Percentiles rank a stretch among this genome's conserved stretches.
Evolutionary conservation across 1,139 yeast species (phyloP).

Genomic region (Geotrichum candidum): DNA sequence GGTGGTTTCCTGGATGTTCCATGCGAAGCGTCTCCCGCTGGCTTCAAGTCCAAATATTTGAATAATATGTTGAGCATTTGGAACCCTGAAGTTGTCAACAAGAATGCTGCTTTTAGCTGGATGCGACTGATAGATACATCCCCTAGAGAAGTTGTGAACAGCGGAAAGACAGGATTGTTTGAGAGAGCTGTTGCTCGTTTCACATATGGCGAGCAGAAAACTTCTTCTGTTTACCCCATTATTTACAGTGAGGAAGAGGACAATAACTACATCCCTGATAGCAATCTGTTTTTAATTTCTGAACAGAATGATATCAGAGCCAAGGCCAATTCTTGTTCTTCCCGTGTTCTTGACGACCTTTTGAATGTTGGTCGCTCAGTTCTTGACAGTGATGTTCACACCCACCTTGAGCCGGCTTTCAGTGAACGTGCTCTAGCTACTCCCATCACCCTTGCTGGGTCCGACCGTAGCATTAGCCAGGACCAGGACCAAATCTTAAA

Average conservation of each 20-base stretch:
- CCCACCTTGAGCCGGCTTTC: conserved; percentile 39
- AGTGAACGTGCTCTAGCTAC: conserved; percentile 40
- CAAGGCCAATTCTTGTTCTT: conserved; percentile 21
- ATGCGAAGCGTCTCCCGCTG: conserved; percentile 41
- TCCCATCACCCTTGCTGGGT: conserved; percentile 60
- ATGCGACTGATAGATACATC: conserved; percentile 50
- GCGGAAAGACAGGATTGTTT: conserved; percentile 42
- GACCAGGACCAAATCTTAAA: conserved; percentile 50
- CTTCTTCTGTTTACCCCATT: conserved; percentile 35
- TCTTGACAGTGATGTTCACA: conserved; percentile 55
- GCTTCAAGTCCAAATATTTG: conserved; percentile 41
- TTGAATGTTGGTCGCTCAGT: conserved; percentile 43
- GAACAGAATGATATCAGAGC: conserved; percentile 26
- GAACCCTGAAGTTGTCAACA: conserved; percentile 34
- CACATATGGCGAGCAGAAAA: conserved; percentile 40
- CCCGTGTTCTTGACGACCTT: conserved; percentile 40
- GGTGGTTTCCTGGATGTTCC: conserved; percentile 50
- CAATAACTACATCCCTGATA: conserved; percentile 31
- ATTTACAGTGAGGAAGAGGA: conserved; percentile 38
- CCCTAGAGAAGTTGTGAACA: conserved; percentile 42
- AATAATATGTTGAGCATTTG: conserved; percentile 42
- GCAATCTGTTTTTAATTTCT: conserved; percentile 39
- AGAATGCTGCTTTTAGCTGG: conserved; percentile 40
- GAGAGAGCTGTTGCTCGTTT: conserved; percentile 53
- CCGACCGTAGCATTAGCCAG: conserved; percentile 47